phyloP scores from a whole-genome alignment of 371 early-diverging fungal genomes.

The Actinomucor elegans region DNA sequence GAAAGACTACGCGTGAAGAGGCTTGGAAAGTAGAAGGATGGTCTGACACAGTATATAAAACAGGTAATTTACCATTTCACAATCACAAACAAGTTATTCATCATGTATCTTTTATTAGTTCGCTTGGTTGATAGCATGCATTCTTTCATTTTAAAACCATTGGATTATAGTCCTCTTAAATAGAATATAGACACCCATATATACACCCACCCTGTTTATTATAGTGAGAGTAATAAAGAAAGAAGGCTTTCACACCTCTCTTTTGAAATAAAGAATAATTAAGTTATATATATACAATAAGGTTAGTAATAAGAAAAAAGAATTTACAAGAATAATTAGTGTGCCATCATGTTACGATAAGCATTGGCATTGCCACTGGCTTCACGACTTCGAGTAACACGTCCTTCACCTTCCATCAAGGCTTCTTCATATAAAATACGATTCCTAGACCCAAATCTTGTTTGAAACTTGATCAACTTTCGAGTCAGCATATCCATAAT shows the following conservation, averaged over 20 bases:
- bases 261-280: too few relatives aligned
- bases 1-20: conserved; percentile 85
- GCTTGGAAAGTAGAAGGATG: conserved; percentile 95
- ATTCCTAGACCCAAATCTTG: conserved; percentile 37
- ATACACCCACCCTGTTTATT: neutral
- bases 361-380: conserved; percentile 4
- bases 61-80: conserved; percentile 58
- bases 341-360: conserved; percentile 15
- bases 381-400: conserved; percentile 26
- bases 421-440: conserved; percentile 5
- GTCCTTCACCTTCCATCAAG: conserved; percentile 17
- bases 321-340: conserved; percentile 2
- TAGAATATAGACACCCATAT: too few relatives aligned
- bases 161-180: conserved; percentile 76
- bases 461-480: conserved; percentile 45
- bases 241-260: too few relatives aligned
- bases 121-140: conserved; percentile 84
- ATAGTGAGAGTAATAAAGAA: neutral
- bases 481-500: conserved; percentile 47
- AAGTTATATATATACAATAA: neutral
- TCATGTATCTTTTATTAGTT: conserved; percentile 44
- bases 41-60: conserved; percentile 91
- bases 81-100: too few relatives aligned
- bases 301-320: neutral
- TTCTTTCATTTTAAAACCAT: conserved; percentile 78